Conservation (phyloP, 257 asterid species). For the Primulina huaijiensis region DNA sequence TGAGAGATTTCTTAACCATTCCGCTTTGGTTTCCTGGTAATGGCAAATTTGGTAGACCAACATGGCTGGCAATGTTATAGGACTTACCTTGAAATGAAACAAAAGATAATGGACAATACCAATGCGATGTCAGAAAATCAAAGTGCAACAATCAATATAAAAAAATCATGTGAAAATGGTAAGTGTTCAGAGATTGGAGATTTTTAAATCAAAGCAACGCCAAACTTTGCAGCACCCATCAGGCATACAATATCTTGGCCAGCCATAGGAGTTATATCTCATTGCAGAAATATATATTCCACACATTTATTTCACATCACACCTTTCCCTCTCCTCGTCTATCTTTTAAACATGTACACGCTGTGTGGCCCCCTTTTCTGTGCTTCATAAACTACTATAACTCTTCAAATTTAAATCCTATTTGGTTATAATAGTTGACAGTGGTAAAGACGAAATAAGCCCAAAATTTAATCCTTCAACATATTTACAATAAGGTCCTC, state of each 20-base stretch:
- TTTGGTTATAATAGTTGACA: neutral
- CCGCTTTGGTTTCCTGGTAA: constrained; percentile 35
- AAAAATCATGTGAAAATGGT: neutral
- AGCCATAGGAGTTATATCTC: neutral
- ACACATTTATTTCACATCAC: neutral
- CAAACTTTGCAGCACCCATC: neutral
- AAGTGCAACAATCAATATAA: neutral
- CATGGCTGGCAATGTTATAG: constrained; percentile 27
- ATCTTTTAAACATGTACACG: neutral
- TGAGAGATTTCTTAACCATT: constrained; percentile 43
- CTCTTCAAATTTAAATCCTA: neutral
- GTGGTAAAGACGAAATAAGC: neutral
- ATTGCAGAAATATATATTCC: too few relatives aligned
- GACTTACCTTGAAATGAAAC: constrained; percentile 35
- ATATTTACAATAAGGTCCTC: neutral
- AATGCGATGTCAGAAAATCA: constrained; percentile 1
- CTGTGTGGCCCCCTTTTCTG: neutral
- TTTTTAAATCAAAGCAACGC: neutral
- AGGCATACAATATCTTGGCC: neutral
- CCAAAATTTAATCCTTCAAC: neutral
- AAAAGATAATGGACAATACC: constrained; percentile 18
- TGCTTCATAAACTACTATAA: neutral
- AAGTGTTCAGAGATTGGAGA: neutral
- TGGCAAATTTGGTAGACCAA: constrained; percentile 29
- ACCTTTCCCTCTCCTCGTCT: neutral